Evolutionary conservation across 2,329 filamentous ascomycete genomes (phyloP).

Genomic region (Harringtonia aguacate): DNA sequence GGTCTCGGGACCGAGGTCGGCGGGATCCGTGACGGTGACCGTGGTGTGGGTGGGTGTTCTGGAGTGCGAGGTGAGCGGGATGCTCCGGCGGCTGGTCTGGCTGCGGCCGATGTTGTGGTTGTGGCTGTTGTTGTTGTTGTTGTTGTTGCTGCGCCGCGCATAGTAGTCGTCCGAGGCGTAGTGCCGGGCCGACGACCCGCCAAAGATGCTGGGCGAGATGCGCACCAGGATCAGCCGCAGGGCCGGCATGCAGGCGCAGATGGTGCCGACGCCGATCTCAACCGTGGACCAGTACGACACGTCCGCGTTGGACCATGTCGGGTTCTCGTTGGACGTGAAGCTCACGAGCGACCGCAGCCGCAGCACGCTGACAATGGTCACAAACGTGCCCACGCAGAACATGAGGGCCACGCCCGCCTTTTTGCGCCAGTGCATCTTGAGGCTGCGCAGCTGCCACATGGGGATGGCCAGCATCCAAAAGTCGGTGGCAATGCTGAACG

Average conservation of each 20-base stretch:
- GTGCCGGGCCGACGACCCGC: background rate
- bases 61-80: background rate
- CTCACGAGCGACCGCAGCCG: slow-evolving; percentile 18
- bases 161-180: slow-evolving; percentile 1
- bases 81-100: no score
- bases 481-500: slow-evolving; percentile 39
- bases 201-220: slow-evolving; percentile 15
- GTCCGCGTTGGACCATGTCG: slow-evolving; percentile 18
- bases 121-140: background rate
- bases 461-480: slow-evolving; percentile 40
- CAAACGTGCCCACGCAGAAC: slow-evolving; percentile 32
- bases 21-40: no score
- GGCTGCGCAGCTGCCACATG: slow-evolving; percentile 26
- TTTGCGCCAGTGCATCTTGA: slow-evolving; percentile 34
- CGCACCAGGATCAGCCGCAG: slow-evolving; percentile 18
- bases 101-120: background rate
- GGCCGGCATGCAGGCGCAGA: slow-evolving; percentile 22
- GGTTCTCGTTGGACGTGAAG: slow-evolving; percentile 17
- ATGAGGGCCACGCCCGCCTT: slow-evolving; percentile 33
- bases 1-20: no score
- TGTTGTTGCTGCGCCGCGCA: background rate
- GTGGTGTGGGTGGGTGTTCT: no score
- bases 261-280: slow-evolving; percentile 22
- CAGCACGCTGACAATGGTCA: slow-evolving; percentile 22
- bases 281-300: slow-evolving; percentile 22